Base-by-base conservation (phyloP, 345 rosid species). In the Euphorbia peplus region DNA sequence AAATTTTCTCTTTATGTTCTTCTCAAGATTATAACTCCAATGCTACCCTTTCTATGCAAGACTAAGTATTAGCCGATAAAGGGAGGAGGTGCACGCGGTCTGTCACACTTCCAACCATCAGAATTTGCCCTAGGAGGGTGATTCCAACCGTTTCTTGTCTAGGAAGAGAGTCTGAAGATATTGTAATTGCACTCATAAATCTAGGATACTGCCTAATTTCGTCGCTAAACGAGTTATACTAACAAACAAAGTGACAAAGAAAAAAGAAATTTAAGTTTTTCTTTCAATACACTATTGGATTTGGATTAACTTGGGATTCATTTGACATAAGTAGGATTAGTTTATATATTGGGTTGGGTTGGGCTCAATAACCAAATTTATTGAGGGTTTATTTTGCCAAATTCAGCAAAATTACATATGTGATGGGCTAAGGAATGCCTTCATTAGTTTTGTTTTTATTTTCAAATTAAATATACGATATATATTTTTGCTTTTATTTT, bases 1-100 rank as follows among this genome's bases (percentile, higher is more conserved):
- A 82, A 29, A 84, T 82, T 48, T 82, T 80, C 62, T 65, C 75
- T 47, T 66, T 79, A 44, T 75, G 83, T 57, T 75, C 83, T 16
- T 70, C 85, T 37, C 75, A 74, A 28, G 79, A 80, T 39, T 39
- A 39, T 25, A 73, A 71, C 48, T 63, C 67, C 64, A 48, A 13
- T 13, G 37, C 48, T 59, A 41, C 71, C 22, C 75, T 64, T 70
- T 62, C 82, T 64, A 70, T 68, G 71, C 71, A 70, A 35, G 77
- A 68, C 52, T 75, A 37, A 70, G 19, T 9, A 47, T 6, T 32
- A 3, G 37, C 37, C 4, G 37, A 32, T 32, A n/a, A n/a, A n/a
- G n/a, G 37, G 4, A 6, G 37, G 37, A 32, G 37, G 37, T 32
- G 37, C 37, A 32, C 37, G 6, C 4, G 37, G 37, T 32, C 6